phyloP scores from a whole-genome alignment of 1,139 yeast species.

The Sporopachydermia cereana region DNA sequence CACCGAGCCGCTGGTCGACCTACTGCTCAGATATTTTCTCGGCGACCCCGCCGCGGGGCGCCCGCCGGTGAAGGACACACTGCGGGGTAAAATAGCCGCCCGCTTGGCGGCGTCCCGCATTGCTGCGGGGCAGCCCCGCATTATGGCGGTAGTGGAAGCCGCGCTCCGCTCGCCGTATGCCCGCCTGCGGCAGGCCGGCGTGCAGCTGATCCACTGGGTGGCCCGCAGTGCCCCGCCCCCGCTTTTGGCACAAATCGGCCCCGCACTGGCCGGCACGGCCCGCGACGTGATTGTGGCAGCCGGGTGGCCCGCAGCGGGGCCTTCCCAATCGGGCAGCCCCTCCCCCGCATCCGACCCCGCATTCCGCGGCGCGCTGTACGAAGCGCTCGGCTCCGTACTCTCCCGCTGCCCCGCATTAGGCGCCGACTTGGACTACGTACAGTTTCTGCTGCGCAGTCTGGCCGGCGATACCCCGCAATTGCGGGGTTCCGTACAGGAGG shows the following conservation, averaged over 20 bases:
- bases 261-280: conserved; percentile 11
- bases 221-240: conserved; percentile 11
- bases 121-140: conserved; percentile 32
- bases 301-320: conserved; percentile 24
- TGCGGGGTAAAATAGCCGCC: conserved; percentile 50
- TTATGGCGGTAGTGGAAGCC: conserved; percentile 20
- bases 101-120: conserved; percentile 39
- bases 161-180: conserved; percentile 36
- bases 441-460: conserved; percentile 64
- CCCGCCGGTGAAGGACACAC: conserved; percentile 40
- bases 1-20: conserved; percentile 30
- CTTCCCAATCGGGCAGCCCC: no score
- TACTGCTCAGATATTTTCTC: conserved; percentile 32
- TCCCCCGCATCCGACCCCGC: conserved; percentile 16
- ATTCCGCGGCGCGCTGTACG: conserved; percentile 37
- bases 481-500: conserved; percentile 60
- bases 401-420: conserved; percentile 38
- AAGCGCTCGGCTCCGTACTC: conserved; percentile 59
- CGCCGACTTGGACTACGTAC: conserved; percentile 30
- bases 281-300: conserved; percentile 19
- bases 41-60: conserved; percentile 27
- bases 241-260: not conserved
- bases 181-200: conserved; percentile 38
- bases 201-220: conserved; percentile 52
- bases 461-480: conserved; percentile 52